Base-by-base conservation (phyloP, 768 basidiomycete species). In the Leccinum subtestaceum region DNA sequence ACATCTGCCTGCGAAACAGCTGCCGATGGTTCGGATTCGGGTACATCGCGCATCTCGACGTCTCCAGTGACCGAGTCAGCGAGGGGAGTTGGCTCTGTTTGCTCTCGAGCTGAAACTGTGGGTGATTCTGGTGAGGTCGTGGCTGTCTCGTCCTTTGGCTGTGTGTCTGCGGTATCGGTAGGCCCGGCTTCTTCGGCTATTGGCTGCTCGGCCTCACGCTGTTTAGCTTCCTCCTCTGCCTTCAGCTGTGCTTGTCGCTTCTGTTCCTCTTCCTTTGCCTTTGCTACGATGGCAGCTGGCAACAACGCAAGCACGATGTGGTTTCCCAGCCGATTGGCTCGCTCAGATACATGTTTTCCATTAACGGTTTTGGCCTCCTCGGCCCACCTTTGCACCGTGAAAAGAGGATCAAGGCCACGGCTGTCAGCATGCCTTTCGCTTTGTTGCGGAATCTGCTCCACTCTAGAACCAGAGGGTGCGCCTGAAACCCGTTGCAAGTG, bases 311-410 rank as follows among this genome's bases (percentile, higher is more conserved):
- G 73, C 23, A 83, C 72, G 50, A 93, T 76, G 67, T 95, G 91
- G 64, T 88, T 88, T 27, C 79, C 76, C 13, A 97, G 68, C 64
- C 84, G 90, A 23, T 73, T 78, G 19, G 85, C 78, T 19, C 93
- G 82, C 58, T 90, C 86, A 11, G 80, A 72, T 9, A 87, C 83
- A 59, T 89, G 88, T 62, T 86, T 85, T 15, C 90, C 88, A 58
- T 93, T 87, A 23, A 91, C 75, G 32, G 91, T 86, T 67, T 89
- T 91, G 60, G 84, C 85, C 72, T 96, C 95, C 69, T 96, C 94
- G 1, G 83, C 77, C 95, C 95, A 98, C 58, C 95, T 84, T 66
- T 93, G 90, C 31, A 87, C 69, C 1, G 95, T 96, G 10, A 90
- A 78, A 56, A 92, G 75, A 2, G 94, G 93, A 32, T 90, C 86